Conservation (phyloP, 495 filamentous ascomycete genomes). For the Tuber microsphaerosporum region DNA sequence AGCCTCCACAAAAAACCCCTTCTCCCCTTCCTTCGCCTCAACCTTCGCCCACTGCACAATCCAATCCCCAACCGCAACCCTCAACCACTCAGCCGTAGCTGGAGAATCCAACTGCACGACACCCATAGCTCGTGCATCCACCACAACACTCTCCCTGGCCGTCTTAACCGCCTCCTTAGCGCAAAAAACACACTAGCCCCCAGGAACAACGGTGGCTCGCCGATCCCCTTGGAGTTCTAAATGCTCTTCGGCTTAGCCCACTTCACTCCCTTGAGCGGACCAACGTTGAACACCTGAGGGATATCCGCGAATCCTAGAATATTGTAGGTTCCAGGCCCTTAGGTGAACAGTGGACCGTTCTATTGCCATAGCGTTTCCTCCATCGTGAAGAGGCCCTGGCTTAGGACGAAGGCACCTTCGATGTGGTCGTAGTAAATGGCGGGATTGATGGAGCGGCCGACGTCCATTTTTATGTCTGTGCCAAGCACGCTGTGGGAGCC, state of each 20-base stretch:
- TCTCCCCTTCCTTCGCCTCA: slow-evolving; percentile 63
- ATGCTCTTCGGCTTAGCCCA: slow-evolving; percentile 44
- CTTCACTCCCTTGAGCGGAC: slow-evolving; percentile 39
- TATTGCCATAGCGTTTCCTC: slow-evolving; percentile 45
- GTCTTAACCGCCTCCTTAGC: slow-evolving; percentile 47
- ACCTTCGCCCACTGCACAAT: slow-evolving; percentile 74
- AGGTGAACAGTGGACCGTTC: slow-evolving; percentile 41
- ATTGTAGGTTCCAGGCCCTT: slow-evolving; percentile 45
- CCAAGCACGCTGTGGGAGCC: slow-evolving; percentile 19
- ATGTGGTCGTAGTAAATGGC: slow-evolving; percentile 44
- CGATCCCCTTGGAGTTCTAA: slow-evolving; percentile 46
- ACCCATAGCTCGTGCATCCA: slow-evolving; percentile 43
- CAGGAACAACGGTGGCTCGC: slow-evolving; percentile 45
- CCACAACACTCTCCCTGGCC: slow-evolving; percentile 37
- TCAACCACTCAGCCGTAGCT: slow-evolving; percentile 79
- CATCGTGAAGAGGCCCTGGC: slow-evolving; percentile 43
- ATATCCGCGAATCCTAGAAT: slow-evolving; percentile 45
- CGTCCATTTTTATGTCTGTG: slow-evolving; percentile 47
- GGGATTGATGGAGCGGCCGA: slow-evolving; percentile 46
- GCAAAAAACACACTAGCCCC: slow-evolving; percentile 46
- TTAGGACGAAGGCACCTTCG: no score
- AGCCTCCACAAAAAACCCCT: slow-evolving; percentile 70
- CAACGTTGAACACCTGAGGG: slow-evolving; percentile 43
- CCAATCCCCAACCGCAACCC: slow-evolving; percentile 75
- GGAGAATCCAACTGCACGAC: slow-evolving; percentile 62